Evolutionary conservation across 2,329 filamentous ascomycete genomes (phyloP).

Genomic region (Cercospora zeina): DNA sequence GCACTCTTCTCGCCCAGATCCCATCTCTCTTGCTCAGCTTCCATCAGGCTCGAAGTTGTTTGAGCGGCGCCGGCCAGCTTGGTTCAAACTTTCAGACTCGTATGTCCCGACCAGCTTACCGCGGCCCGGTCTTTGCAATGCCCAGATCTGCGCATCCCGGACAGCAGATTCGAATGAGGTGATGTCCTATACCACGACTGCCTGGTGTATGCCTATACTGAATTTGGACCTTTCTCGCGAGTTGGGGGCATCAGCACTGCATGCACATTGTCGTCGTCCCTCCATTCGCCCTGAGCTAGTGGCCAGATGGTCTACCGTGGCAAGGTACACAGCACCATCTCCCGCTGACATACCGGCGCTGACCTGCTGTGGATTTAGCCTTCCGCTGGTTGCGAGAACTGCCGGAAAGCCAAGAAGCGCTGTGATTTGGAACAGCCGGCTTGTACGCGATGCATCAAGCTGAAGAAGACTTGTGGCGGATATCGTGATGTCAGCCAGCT

Average conservation of each 20-base stretch:
- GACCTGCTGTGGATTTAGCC: conserved; percentile 23
- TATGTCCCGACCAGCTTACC: not conserved
- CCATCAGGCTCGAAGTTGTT: not conserved
- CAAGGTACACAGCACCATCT: conserved; percentile 26
- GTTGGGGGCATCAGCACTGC: not conserved
- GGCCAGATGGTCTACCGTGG: conserved; percentile 37
- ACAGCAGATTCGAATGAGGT: conserved; percentile 6
- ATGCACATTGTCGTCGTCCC: not conserved
- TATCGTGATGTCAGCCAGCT: conserved; percentile 39
- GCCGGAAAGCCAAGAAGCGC: conserved; percentile 40
- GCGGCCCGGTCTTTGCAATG: not conserved
- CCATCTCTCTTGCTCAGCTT: not conserved
- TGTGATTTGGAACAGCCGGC: conserved; percentile 38
- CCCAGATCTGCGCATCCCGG: not conserved
- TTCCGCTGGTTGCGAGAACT: conserved; percentile 39
- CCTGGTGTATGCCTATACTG: not conserved
- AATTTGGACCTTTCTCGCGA: not conserved
- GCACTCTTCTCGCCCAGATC: not conserved
- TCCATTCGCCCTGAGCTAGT: not conserved
- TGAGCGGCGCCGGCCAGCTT: not conserved
- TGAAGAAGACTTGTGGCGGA: conserved; percentile 37
- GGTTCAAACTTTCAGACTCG: not conserved
- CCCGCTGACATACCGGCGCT: not conserved
- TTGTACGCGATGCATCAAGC: conserved; percentile 38
- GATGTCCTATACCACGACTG: conserved; percentile 9